Conservation (phyloP, 495 filamentous ascomycete genomes). For the Daldinia grandis region DNA sequence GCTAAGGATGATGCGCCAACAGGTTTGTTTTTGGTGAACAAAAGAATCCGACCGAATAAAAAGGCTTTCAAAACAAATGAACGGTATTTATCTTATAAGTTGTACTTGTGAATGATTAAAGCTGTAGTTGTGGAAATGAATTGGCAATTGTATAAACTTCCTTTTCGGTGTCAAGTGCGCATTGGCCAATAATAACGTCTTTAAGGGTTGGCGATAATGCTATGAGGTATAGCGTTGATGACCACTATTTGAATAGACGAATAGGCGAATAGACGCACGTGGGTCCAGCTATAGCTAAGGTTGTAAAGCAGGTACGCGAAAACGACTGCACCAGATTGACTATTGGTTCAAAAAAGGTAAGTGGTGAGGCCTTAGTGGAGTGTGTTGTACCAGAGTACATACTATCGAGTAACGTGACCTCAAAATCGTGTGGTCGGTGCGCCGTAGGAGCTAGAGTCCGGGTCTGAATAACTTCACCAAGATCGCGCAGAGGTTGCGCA, state of each 20-base stretch:
- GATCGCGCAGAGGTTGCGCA: constrained; percentile 37
- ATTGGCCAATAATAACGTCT: neutral
- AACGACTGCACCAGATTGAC: constrained; percentile 2
- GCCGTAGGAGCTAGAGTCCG: constrained; percentile 39
- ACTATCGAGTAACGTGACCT: constrained; percentile 51
- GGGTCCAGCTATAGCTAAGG: constrained; percentile 23
- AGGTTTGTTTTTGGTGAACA: neutral
- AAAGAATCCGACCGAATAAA: neutral
- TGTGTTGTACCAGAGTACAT: constrained; percentile 33
- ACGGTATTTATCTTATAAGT: neutral
- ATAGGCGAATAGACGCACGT: constrained; percentile 19
- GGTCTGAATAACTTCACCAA: constrained; percentile 58
- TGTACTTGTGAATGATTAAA: neutral
- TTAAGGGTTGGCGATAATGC: constrained; percentile 11
- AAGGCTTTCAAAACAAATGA: neutral
- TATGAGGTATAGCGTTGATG: neutral
- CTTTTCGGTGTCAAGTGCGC: neutral
- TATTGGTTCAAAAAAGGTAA: constrained; percentile 18
- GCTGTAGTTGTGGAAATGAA: neutral
- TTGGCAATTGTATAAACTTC: neutral
- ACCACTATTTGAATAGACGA: neutral
- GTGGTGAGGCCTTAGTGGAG: constrained; percentile 19
- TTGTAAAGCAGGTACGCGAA: constrained; percentile 32
- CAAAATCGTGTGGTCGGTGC: constrained; percentile 47
- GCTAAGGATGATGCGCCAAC: neutral